These are phyloP conservation scores for Xylaria sp. DNA, from an alignment of 2,329 filamentous ascomycete species.

Conservation along the genomic window DNA sequence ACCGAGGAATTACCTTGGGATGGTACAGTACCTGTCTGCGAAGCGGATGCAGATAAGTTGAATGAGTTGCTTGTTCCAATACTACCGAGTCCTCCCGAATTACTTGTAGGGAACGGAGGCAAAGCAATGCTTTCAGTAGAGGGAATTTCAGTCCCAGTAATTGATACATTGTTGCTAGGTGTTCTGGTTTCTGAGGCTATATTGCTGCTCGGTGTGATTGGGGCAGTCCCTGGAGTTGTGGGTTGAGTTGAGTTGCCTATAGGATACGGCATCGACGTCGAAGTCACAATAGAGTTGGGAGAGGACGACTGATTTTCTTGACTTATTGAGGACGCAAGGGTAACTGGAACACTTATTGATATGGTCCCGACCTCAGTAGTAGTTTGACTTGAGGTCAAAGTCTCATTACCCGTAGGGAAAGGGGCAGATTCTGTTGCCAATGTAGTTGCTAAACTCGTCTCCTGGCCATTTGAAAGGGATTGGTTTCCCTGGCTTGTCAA, in stretches of 20 bases:
- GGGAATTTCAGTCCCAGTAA: conserved; percentile 6
- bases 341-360: conserved; percentile 12
- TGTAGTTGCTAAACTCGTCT: neutral
- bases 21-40: conserved; percentile 7
- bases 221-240: conserved; percentile 5
- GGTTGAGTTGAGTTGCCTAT: conserved; percentile 18
- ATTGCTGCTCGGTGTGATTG: conserved; percentile 9
- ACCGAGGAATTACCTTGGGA: neutral
- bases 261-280: conserved; percentile 2
- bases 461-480: conserved; percentile 7
- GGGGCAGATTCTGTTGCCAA: conserved; percentile 10
- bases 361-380: conserved; percentile 15
- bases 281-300: neutral
- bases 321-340: neutral
- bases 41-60: neutral
- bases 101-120: conserved; percentile 10
- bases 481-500: conserved; percentile 5
- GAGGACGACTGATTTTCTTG: conserved; percentile 3
- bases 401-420: conserved; percentile 24
- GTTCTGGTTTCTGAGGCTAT: neutral
- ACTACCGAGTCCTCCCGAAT: neutral
- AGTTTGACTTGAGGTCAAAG: conserved; percentile 13
- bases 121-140: conserved; percentile 14
- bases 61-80: conserved; percentile 5
- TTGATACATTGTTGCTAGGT: neutral